Conservation (phyloP, 2,329 filamentous ascomycete species). For the Coccinonectria pachysandricola region DNA sequence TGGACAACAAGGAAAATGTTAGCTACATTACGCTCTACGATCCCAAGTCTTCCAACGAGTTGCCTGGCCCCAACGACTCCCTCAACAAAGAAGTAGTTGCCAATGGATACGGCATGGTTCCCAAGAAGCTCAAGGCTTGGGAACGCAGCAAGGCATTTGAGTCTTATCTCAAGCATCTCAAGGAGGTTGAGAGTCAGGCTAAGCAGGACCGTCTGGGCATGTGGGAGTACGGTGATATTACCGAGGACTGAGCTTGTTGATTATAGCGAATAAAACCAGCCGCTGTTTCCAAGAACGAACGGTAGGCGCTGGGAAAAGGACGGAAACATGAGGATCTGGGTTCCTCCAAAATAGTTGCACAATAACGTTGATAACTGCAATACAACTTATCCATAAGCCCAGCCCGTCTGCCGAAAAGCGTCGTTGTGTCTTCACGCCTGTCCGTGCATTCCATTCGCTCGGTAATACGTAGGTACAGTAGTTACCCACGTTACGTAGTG, state of each 20-base stretch:
- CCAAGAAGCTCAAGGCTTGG: slow-evolving; percentile 84
- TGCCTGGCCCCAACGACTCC: slow-evolving; percentile 57
- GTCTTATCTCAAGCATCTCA: slow-evolving; percentile 61
- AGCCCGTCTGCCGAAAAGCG: too few species aligned
- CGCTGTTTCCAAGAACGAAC: too few species aligned
- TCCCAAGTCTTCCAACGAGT: slow-evolving; percentile 48
- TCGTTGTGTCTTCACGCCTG: too few species aligned
- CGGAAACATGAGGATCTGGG: too few species aligned
- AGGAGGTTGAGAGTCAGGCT: slow-evolving; percentile 64
- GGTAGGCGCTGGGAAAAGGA: too few species aligned
- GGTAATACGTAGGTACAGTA: too few species aligned
- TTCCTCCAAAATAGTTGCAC: too few species aligned
- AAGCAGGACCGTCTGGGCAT: slow-evolving; percentile 75
- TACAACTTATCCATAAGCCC: too few species aligned
- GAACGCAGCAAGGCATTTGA: slow-evolving; percentile 63
- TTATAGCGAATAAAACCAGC: too few species aligned
- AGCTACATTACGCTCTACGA: slow-evolving; percentile 86
- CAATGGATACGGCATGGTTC: slow-evolving; percentile 82
- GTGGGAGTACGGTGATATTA: slow-evolving; percentile 98
- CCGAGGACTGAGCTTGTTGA: slow-evolving; percentile 58
- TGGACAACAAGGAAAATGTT: slow-evolving; percentile 66
- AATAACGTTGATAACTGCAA: too few species aligned
- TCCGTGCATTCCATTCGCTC: too few species aligned
- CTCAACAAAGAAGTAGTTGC: slow-evolving; percentile 81
- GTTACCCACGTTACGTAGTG: too few species aligned